Base-by-base conservation (phyloP, 2,329 filamentous ascomycete genomes). In the Colletotrichum nymphaeae region DNA sequence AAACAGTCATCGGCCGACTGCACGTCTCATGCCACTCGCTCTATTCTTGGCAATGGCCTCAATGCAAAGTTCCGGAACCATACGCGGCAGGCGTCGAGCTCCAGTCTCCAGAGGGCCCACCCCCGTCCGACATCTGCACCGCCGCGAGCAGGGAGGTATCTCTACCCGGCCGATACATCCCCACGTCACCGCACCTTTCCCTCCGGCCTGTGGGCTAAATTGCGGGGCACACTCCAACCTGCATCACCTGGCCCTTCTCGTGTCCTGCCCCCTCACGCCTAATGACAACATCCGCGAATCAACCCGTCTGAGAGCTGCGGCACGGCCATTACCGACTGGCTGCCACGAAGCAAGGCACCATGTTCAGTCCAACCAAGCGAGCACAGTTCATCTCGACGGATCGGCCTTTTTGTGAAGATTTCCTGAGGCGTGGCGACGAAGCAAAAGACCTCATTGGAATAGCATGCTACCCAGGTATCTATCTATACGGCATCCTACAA, bases 111-210 rank as follows among this genome's bases (percentile, higher is more conserved):
- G 19, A 24, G 22, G 4, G 28, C 49, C 60, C 22, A 14, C n/a
- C 57, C 57, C 55, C 55, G 35, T 55, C 49, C 58, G 42, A 55
- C 55, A 42, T 60, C 46, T 67, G 60, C 52, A 11, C 42, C 64
- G 32, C 62, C 67, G 16, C 8, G 42, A 49, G 42, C 42, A 49
- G 42, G 16, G 42, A 73, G 60, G 67, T 73, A 70, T 56, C 49
- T 65, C 22, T 73, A 65, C 62, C 70, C 49, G 9, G 28, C n/a
- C 49, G 19, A 26, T 71, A 66, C 67, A 22, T 62, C 55, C 59
- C 46, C 67, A 73, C 66, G 70, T 66, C 71, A 73, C 67, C 67
- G 71, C 71, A 71, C 67, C 71, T 66, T 66, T 71, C 59, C 56
- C 71, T 73, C 71, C 71, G 67, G 67, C 55, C 57, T 59, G 56